These are phyloP conservation scores for Lactarius akahatsu DNA, from an alignment of 768 basidiomycete genomes.

Conservation along the genomic window DNA sequence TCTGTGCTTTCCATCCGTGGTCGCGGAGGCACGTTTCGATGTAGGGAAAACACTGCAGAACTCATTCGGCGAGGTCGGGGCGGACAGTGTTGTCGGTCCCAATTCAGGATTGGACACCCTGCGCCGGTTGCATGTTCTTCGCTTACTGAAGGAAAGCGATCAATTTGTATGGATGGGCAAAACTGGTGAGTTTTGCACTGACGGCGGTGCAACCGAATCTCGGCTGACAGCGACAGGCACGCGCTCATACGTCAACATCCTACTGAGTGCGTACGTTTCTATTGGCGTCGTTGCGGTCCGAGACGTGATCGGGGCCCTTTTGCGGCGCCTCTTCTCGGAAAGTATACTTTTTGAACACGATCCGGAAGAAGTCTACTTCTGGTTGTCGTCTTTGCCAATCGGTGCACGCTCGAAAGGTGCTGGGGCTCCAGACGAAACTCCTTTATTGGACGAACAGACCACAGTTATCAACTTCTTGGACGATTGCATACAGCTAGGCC, in stretches of 20 bases:
- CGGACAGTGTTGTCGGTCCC: constrained; percentile 33
- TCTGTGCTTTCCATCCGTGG: constrained; percentile 65
- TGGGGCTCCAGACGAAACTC: constrained; percentile 51
- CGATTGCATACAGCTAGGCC: constrained; percentile 78
- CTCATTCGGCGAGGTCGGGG: constrained; percentile 38
- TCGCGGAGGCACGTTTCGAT: constrained; percentile 82
- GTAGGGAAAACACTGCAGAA: constrained; percentile 71
- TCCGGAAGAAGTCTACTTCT: constrained; percentile 64
- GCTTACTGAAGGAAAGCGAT: constrained; percentile 70
- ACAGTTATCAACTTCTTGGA: constrained; percentile 72
- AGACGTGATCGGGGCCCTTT: constrained; percentile 49
- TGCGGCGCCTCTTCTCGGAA: constrained; percentile 62
- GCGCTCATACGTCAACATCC: constrained; percentile 68
- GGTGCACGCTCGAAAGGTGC: constrained; percentile 39
- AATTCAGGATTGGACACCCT: constrained; percentile 51
- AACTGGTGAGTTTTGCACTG: constrained; percentile 37
- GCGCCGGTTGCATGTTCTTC: constrained; percentile 74
- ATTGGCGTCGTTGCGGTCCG: constrained; percentile 53
- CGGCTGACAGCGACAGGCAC: background rate
- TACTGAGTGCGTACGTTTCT: constrained; percentile 61
- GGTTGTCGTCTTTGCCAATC: constrained; percentile 67
- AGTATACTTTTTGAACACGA: constrained; percentile 84
- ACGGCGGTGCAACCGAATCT: background rate
- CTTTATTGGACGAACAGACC: constrained; percentile 55
- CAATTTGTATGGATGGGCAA: constrained; percentile 76